Percentiles rank a stretch among this genome's conserved stretches.
Conservation (phyloP, 306 rosid genomes). For the Gynostemma pentaphyllum region DNA sequence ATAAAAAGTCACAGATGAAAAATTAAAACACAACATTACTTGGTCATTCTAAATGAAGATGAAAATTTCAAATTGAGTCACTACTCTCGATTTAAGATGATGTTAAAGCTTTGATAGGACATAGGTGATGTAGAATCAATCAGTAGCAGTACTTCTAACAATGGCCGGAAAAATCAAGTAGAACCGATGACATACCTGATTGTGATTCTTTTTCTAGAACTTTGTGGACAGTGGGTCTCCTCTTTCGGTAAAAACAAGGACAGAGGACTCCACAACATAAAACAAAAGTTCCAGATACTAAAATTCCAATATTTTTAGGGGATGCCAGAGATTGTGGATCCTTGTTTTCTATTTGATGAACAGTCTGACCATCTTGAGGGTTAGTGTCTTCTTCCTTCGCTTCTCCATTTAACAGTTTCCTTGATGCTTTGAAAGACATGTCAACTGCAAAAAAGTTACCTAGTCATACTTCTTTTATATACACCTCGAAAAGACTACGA, state of each 20-base stretch:
- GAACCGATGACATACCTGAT: constrained; percentile 53
- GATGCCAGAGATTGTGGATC: constrained; percentile 15
- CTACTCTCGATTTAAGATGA: not conserved
- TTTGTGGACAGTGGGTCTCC: constrained; percentile 31
- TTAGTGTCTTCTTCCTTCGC: constrained; percentile 11
- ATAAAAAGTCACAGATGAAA: not conserved
- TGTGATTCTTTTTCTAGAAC: constrained; percentile 39
- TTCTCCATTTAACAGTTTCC: constrained; percentile 50
- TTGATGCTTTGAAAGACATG: constrained; percentile 31
- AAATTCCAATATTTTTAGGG: constrained; percentile 23
- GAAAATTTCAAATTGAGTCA: not conserved
- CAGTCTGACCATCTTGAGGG: not conserved
- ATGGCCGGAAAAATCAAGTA: constrained; percentile 7
- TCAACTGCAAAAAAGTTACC: constrained; percentile 33
- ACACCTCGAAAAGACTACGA: not conserved
- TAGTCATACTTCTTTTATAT: not conserved
- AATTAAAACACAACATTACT: not conserved
- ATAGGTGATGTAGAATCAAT: not conserved
- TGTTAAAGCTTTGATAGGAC: not conserved
- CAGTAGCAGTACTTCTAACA: not conserved
- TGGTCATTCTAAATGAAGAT: not conserved
- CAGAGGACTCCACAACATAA: constrained; percentile 59
- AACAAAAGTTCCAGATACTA: constrained; percentile 48
- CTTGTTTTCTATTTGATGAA: not conserved
- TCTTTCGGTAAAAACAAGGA: constrained; percentile 60